These are phyloP conservation scores for Candida labiduridarum DNA, from an alignment of 1,139 yeast genomes.

Conservation along the genomic window DNA sequence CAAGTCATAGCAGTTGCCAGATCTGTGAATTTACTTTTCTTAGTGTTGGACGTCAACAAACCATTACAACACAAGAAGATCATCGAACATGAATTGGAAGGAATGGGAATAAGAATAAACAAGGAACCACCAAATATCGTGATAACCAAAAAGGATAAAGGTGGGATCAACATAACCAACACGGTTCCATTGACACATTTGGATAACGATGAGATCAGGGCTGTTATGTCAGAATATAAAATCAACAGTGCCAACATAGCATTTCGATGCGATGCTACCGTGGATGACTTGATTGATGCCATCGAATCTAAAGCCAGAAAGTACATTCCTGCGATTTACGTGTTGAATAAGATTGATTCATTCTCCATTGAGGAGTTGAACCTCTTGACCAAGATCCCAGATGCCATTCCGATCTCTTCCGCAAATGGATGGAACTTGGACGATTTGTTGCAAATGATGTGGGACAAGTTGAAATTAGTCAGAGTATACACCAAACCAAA, in stretches of 20 bases:
- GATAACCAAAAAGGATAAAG: conserved; percentile 89
- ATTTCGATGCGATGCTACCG: conserved; percentile 95
- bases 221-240: conserved; percentile 94
- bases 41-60: conserved; percentile 93
- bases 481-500: conserved; percentile 97
- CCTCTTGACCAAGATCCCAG: conserved; percentile 84
- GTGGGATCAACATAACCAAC: conserved; percentile 91
- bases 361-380: conserved; percentile 93
- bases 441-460: conserved; percentile 90
- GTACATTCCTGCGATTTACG: conserved; percentile 94
- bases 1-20: conserved; percentile 99
- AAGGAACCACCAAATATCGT: conserved; percentile 90
- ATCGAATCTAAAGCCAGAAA: conserved; percentile 87
- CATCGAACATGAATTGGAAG: conserved; percentile 93
- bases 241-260: conserved; percentile 97
- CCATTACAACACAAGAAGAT: conserved; percentile 92
- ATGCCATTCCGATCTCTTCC: conserved; percentile 95
- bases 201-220: conserved; percentile 90
- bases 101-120: conserved; percentile 94
- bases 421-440: conserved; percentile 97
- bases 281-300: conserved; percentile 93
- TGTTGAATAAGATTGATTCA: conserved; percentile 91
- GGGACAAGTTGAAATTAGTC: conserved; percentile 87
- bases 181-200: conserved; percentile 91
- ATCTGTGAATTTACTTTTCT: conserved; percentile 88